Base-by-base conservation (phyloP, 1,284 basidiomycete genomes). In the Microbotryum lychnidis-dioicae region DNA sequence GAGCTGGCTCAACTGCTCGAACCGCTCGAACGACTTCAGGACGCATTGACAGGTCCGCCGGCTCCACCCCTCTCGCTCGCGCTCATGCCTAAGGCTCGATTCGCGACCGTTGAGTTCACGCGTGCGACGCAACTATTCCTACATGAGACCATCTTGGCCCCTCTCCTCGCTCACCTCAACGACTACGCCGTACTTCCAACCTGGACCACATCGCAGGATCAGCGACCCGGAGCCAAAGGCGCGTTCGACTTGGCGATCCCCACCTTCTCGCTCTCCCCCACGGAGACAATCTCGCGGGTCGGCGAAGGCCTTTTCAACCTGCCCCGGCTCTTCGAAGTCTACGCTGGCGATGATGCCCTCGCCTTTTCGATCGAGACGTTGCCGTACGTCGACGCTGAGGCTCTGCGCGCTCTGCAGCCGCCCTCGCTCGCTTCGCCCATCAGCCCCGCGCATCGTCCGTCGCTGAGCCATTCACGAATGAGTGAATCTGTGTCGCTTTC, bases 231-330 rank as follows among this genome's bases (percentile, higher is more conserved):
- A 57, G 66, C 53, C 59, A 65, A 79, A 63, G 75, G 78, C 46
- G 71, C 77, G 42, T 82, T 80, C 73, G 87, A 90, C 62, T 80
- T 91, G 29, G 80, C 83, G 46, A 84, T 97, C n/a, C 94, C 94
- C 3, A 89, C 83, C 5, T 98, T 98, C 76, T 96, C 91, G 2
- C 80, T 93, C 18, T 90, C 88, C 14, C 92, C 92, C 0, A 96
- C 86, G 50, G 87, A 91, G 60, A 85, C 83, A 2, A 87, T 97
- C 68, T 87, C 92, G 63, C 83, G 86, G 54, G 85, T 97, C 20
- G 88, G 90, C 6, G 96, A 98, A 73, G 91, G 91, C 6, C 77
- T 98, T 53, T 80, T 97, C 47, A 97, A 96, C 76, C 82, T 98
- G 6, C 91, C 94, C 1, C 79, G 93, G 54, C 78, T 97, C 23